Evolutionary conservation across 2,329 filamentous ascomycete species (phyloP).

Genomic region (Talaromyces sp.): DNA sequence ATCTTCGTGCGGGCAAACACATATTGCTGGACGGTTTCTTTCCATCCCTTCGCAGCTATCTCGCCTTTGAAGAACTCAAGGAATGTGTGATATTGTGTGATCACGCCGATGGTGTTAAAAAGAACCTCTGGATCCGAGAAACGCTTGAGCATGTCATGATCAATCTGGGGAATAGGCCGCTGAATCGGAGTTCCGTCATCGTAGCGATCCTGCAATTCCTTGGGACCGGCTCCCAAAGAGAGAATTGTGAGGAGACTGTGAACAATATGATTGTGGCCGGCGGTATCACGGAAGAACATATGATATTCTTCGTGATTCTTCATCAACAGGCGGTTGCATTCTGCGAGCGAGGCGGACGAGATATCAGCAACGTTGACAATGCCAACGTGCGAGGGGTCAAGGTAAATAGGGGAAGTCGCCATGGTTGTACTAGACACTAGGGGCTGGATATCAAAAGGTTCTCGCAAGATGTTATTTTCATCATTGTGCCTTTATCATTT

Average conservation of each 20-base stretch:
- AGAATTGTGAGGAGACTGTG: constrained; percentile 33
- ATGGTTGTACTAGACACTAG: background rate
- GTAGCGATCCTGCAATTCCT: constrained; percentile 30
- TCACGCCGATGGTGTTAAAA: constrained; percentile 4
- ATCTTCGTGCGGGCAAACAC: constrained; percentile 60
- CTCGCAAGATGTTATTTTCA: background rate
- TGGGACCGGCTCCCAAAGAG: constrained; percentile 30
- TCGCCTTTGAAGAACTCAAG: constrained; percentile 67
- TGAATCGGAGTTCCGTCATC: constrained; percentile 29
- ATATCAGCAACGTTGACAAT: background rate
- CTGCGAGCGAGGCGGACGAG: background rate
- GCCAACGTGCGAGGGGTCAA: background rate
- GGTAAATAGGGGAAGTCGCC: background rate
- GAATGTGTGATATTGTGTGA: constrained; percentile 65
- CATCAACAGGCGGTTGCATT: background rate
- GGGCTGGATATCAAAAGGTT: background rate
- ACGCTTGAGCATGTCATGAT: constrained; percentile 24
- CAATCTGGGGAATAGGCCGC: constrained; percentile 27
- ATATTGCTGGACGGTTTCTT: constrained; percentile 60
- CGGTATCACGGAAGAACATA: constrained; percentile 34
- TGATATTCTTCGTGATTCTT: constrained; percentile 34
- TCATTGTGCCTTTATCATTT: background rate
- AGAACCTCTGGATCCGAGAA: constrained; percentile 24
- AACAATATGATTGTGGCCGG: constrained; percentile 30
- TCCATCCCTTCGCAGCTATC: constrained; percentile 60